A percentile compares a stretch with the other conserved stretches of the same genome.
Evolutionary conservation across 108 stramenopile species (phyloP).

Genomic region (Fistulifera pelliculosa): DNA sequence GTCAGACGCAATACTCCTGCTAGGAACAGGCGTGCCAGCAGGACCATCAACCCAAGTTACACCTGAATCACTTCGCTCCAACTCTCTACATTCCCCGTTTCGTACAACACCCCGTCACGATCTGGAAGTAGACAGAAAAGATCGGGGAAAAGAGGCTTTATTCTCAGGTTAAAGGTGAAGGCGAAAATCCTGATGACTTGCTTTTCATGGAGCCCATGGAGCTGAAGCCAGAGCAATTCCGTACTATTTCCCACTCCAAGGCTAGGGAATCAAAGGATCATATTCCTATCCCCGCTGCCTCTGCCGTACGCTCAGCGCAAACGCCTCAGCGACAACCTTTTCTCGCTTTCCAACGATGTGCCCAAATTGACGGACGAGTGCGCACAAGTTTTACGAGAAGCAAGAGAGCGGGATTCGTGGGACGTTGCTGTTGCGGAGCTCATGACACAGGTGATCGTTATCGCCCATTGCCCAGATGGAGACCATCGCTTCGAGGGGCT

Average conservation of each 20-base stretch:
- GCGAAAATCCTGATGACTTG: conserved; percentile 33
- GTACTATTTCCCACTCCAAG: conserved; percentile 31
- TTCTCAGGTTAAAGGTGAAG: neutral
- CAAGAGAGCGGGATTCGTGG: conserved; percentile 59
- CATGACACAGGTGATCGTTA: conserved; percentile 71
- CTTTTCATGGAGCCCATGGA: conserved; percentile 60
- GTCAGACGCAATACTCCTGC: conserved; percentile 18
- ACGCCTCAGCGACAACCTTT: conserved; percentile 64
- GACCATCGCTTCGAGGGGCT: conserved; percentile 66
- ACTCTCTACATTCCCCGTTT: conserved; percentile 2
- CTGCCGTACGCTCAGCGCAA: conserved; percentile 70
- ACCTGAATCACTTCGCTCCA: conserved; percentile 33
- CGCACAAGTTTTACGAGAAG: conserved; percentile 61
- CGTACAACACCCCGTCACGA: too few species aligned
- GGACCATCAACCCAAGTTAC: conserved; percentile 38
- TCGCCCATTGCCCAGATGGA: conserved; percentile 47
- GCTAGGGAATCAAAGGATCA: conserved; percentile 17
- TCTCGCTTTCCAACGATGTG: conserved; percentile 58
- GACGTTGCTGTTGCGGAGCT: conserved; percentile 78
- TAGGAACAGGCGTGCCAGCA: conserved; percentile 13
- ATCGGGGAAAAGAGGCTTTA: neutral
- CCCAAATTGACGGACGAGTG: conserved; percentile 61
- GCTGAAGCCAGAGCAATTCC: conserved; percentile 57
- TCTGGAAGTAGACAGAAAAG: too few species aligned
- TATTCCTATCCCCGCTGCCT: conserved; percentile 60